Conservation (phyloP, 139 green algal genomes). For the Tetraselmis striata region DNA sequence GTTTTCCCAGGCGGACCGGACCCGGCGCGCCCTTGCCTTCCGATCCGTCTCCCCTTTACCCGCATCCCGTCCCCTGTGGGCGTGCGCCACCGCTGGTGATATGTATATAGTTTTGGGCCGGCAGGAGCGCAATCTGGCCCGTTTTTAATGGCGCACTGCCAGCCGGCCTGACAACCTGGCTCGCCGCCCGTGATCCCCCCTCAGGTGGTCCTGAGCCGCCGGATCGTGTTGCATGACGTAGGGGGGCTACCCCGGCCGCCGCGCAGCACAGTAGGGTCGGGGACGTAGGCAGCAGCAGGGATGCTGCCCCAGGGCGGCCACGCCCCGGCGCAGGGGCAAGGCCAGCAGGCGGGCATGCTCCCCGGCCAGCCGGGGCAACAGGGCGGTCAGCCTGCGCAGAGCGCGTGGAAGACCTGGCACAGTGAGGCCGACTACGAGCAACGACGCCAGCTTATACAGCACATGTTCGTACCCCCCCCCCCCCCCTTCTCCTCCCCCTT, state of each 20-base stretch:
- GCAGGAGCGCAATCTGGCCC: background rate
- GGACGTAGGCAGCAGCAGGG: too few species aligned
- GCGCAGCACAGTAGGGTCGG: background rate
- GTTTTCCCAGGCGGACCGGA: too few species aligned
- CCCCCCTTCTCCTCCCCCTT: too few species aligned
- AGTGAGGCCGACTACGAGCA: conserved; percentile 22
- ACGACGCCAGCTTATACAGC: conserved; percentile 30
- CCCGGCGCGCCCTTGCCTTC: too few species aligned
- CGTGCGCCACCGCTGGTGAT: background rate
- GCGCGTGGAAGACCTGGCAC: conserved; percentile 29
- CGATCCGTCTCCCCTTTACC: background rate
- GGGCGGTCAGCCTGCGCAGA: background rate
- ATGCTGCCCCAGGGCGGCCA: background rate
- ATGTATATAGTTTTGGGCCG: background rate
- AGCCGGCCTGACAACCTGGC: background rate
- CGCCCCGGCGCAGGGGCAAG: too few species aligned
- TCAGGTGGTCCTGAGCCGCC: too few species aligned
- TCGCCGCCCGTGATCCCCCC: too few species aligned
- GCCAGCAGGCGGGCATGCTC: background rate
- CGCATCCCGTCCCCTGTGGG: too few species aligned
- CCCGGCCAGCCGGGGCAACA: background rate
- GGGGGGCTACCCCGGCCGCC: too few species aligned
- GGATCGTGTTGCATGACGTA: background rate
- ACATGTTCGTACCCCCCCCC: conserved; percentile 30
- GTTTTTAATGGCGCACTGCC: background rate